phyloP scores from a whole-genome alignment of 192 early-diverging fungal species.

The Coemansia guatemalensis region DNA sequence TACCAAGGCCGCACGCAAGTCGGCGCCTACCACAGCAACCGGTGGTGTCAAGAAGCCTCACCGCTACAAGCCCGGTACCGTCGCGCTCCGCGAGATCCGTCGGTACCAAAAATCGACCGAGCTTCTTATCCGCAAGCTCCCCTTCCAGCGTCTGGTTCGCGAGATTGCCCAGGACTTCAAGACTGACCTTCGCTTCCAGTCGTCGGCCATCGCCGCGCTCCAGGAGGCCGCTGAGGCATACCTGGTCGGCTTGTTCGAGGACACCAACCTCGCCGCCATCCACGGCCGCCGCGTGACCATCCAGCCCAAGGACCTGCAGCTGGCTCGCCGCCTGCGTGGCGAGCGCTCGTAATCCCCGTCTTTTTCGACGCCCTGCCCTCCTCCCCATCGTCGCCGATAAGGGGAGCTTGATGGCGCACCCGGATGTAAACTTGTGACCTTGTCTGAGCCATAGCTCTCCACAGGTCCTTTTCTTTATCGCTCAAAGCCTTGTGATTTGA shows the following conservation, averaged over 20 bases:
- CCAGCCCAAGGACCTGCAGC: slow-evolving; percentile 99
- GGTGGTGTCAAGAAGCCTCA: slow-evolving; percentile 95
- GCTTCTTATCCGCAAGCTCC: slow-evolving; percentile 89
- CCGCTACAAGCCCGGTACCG: slow-evolving; percentile 86
- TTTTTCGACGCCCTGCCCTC: background rate
- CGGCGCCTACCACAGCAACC: slow-evolving; percentile 72
- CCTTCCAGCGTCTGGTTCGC: slow-evolving; percentile 95
- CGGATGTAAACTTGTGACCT: too few relatives aligned
- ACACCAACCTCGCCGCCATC: slow-evolving; percentile 99
- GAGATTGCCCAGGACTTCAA: slow-evolving; percentile 99
- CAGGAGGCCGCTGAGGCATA: slow-evolving; percentile 98
- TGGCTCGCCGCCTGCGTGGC: slow-evolving; percentile 93
- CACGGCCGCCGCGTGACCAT: slow-evolving; percentile 99
- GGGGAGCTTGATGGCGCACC: too few relatives aligned
- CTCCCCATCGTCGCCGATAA: background rate
- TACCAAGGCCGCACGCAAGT: slow-evolving; percentile 98
- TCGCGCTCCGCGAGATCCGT: slow-evolving; percentile 90
- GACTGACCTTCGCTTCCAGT: slow-evolving; percentile 99
- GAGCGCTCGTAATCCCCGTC: slow-evolving; percentile 69
- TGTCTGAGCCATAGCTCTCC: too few relatives aligned
- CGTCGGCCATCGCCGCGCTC: slow-evolving; percentile 98
- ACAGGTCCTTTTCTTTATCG: too few relatives aligned
- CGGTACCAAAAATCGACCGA: slow-evolving; percentile 97
- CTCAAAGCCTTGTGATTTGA: background rate
- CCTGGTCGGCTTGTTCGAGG: slow-evolving; percentile 88